Evolutionary conservation across 352 stramenopile species (phyloP).

Genomic region (Pythium sp.): DNA sequence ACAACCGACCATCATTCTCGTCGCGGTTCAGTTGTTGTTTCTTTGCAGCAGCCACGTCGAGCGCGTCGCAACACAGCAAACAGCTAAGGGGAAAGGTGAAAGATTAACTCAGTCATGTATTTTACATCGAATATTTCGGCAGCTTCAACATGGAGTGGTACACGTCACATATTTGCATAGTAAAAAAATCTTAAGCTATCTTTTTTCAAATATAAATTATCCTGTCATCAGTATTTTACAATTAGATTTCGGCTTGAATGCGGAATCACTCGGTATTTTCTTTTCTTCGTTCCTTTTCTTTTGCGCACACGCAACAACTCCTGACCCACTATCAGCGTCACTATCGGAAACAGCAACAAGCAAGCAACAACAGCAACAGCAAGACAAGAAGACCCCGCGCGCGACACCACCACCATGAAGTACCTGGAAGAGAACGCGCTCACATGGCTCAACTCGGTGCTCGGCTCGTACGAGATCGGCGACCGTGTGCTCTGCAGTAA

Average conservation of each 20-base stretch:
- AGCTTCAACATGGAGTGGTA: background rate
- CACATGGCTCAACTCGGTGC: slow-evolving; percentile 87
- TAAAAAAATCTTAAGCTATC: background rate
- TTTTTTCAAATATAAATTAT: background rate
- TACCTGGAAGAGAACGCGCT: slow-evolving; percentile 91
- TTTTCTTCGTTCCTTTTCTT: slow-evolving; percentile 6
- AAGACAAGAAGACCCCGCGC: no score
- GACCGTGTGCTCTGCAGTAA: slow-evolving; percentile 87
- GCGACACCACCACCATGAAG: slow-evolving; percentile 69
- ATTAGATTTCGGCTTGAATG: background rate
- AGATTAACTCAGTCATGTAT: background rate
- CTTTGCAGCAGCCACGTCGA: slow-evolving; percentile 8
- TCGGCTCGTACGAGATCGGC: slow-evolving; percentile 82
- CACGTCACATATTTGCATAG: background rate
- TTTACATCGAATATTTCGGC: background rate
- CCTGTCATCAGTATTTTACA: background rate
- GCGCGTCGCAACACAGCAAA: slow-evolving; percentile 1
- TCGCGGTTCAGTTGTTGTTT: background rate
- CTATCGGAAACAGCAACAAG: slow-evolving; percentile 4
- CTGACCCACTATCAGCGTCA: background rate
- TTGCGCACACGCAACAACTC: background rate
- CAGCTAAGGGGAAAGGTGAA: background rate
- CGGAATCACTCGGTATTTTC: background rate
- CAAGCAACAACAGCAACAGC: background rate
- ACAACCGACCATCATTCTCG: background rate